These are phyloP conservation scores for Pichia rugopelliculosa DNA, from an alignment of 805 yeast species.

Conservation along the genomic window DNA sequence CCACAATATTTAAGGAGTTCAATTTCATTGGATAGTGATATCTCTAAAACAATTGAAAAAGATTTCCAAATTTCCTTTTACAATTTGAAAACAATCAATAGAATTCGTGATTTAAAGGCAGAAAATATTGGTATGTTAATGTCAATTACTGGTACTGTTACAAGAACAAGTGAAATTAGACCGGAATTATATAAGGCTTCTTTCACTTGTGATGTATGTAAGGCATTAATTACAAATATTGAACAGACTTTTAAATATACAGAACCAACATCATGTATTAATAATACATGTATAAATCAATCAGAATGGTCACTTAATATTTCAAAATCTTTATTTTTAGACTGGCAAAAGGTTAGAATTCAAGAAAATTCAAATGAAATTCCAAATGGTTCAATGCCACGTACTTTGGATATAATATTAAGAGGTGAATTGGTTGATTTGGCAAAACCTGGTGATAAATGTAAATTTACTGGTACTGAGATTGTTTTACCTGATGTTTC, in stretches of 20 bases:
- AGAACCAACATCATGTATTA: conserved; percentile 89
- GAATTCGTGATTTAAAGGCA: conserved; percentile 86
- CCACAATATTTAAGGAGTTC: conserved; percentile 55
- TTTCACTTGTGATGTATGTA: conserved; percentile 84
- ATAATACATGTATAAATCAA: conserved; percentile 81
- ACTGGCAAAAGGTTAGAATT: conserved; percentile 94
- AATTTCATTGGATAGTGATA: conserved; percentile 32
- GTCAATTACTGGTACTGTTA: conserved; percentile 88
- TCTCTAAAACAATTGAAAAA: conserved; percentile 48
- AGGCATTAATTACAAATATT: conserved; percentile 76
- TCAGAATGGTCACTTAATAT: conserved; percentile 79
- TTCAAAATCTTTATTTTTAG: conserved; percentile 77
- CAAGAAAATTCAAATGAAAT: conserved; percentile 96
- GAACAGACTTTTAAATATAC: conserved; percentile 92
- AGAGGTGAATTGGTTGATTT: conserved; percentile 93
- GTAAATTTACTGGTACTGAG: conserved; percentile 89
- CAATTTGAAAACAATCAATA: conserved; percentile 71
- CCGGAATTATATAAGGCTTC: conserved; percentile 87
- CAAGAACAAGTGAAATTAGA: conserved; percentile 92
- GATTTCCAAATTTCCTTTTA: conserved; percentile 87
- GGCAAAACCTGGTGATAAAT: conserved; percentile 96
- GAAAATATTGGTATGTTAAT: conserved; percentile 80
- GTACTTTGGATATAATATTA: conserved; percentile 85
- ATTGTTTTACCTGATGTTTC: conserved; percentile 92
- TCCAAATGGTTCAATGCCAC: conserved; percentile 98